phyloP scores from a whole-genome alignment of 306 rosid genomes.

The Fagus crenata region DNA sequence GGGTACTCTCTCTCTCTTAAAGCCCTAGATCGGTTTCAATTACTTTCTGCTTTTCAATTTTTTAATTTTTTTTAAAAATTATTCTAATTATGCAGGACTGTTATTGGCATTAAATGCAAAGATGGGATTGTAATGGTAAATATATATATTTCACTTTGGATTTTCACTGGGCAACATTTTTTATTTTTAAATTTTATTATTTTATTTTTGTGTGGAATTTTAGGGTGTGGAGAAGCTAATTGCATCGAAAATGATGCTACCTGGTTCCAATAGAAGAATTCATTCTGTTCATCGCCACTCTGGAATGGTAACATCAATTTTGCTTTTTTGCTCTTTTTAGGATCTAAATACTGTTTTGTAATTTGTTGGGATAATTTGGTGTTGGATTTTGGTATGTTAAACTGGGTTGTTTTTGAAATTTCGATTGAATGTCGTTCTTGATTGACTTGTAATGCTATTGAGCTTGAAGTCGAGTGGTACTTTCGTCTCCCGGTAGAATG shows the following conservation, averaged over 20 bases:
- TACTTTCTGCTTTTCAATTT: not conserved
- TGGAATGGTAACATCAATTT: constrained; percentile 68
- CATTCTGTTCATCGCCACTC: constrained; percentile 91
- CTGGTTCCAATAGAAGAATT: constrained; percentile 95
- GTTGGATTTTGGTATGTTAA: not conserved
- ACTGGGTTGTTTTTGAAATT: not conserved
- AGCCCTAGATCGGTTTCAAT: not conserved
- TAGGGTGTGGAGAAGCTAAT: constrained; percentile 96
- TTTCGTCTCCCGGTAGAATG: too few species aligned
- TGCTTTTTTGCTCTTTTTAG: not conserved
- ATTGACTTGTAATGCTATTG: too few species aligned
- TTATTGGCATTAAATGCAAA: constrained; percentile 93
- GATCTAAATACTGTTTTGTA: not conserved
- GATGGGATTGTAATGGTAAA: constrained; percentile 90
- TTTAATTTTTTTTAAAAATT: too few species aligned
- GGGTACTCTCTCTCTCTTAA: constrained; percentile 47
- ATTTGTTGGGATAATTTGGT: not conserved
- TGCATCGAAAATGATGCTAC: constrained; percentile 95
- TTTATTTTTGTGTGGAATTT: constrained; percentile 15
- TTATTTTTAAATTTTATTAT: not conserved
- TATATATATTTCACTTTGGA: not conserved
- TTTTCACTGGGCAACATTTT: not conserved
- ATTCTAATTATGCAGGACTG: constrained; percentile 69
- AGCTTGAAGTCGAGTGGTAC: too few species aligned
- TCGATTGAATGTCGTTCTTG: not conserved